Conservation (phyloP, 257 asterid species). For the Fraxinus quadrangulata region DNA sequence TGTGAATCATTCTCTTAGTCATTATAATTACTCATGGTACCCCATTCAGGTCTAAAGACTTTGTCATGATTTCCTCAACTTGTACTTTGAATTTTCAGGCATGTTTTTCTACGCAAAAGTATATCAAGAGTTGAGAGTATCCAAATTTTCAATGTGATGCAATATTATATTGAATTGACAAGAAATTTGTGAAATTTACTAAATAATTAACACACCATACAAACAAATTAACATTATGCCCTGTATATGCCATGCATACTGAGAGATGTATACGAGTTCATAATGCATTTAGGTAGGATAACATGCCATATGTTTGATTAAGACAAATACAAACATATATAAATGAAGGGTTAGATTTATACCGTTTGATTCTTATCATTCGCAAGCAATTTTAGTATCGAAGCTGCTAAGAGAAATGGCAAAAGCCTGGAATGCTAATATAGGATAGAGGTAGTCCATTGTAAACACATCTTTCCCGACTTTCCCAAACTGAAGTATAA, state of each 20-base stretch:
- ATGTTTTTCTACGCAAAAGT: no score
- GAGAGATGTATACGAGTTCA: neutral
- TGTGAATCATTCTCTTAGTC: neutral
- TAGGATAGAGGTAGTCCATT: conserved; percentile 47
- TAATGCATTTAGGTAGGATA: neutral
- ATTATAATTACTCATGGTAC: neutral
- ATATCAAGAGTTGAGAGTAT: neutral
- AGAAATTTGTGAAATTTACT: neutral
- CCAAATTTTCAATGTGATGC: neutral
- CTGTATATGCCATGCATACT: no score
- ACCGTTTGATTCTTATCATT: conserved; percentile 21
- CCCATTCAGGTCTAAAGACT: neutral
- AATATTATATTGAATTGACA: neutral
- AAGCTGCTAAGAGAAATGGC: conserved; percentile 36
- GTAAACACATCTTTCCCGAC: conserved; percentile 50
- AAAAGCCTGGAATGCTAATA: conserved; percentile 50
- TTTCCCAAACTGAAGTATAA: conserved; percentile 32
- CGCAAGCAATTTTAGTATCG: conserved; percentile 50
- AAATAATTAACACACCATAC: neutral
- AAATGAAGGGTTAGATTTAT: neutral
- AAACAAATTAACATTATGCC: neutral
- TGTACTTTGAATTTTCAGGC: neutral
- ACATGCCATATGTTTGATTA: neutral
- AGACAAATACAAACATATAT: neutral
- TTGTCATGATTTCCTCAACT: neutral